Percentiles rank a stretch among this genome's conserved stretches.
These are phyloP conservation scores for Bipolaris oryzae DNA, from an alignment of 2,329 filamentous ascomycete species.

Conservation along the genomic window DNA sequence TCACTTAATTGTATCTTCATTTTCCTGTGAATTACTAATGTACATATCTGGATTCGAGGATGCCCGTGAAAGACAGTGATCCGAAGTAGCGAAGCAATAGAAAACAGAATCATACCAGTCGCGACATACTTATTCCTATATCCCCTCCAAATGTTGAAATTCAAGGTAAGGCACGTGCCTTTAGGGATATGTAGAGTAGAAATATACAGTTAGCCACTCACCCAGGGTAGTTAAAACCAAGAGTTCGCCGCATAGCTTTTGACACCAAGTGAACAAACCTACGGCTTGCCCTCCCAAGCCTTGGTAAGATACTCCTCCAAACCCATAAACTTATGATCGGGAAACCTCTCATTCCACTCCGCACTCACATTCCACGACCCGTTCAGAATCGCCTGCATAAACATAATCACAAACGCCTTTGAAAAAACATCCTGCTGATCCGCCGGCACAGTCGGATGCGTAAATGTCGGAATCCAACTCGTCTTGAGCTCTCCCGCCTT, in stretches of 20 bases:
- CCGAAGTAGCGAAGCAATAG: neutral
- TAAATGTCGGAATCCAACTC: slow-evolving; percentile 50
- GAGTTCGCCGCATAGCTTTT: too few species aligned
- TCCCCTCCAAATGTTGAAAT: too few species aligned
- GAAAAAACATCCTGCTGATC: slow-evolving; percentile 46
- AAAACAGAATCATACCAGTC: too few species aligned
- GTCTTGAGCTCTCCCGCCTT: slow-evolving; percentile 49
- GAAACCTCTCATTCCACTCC: slow-evolving; percentile 55
- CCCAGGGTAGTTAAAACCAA: too few species aligned
- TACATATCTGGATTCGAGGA: neutral
- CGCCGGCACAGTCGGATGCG: slow-evolving; percentile 44
- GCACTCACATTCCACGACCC: slow-evolving; percentile 54
- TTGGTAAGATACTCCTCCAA: slow-evolving; percentile 52
- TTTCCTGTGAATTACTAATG: too few species aligned
- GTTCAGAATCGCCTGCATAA: slow-evolving; percentile 50
- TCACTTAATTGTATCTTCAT: too few species aligned
- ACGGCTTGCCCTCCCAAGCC: slow-evolving; percentile 51
- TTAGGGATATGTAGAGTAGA: too few species aligned
- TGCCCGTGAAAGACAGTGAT: neutral
- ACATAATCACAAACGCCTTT: slow-evolving; percentile 50
- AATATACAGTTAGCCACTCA: too few species aligned
- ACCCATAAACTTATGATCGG: slow-evolving; percentile 52
- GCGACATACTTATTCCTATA: too few species aligned
- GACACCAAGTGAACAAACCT: neutral
- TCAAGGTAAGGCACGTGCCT: too few species aligned